Base-by-base conservation (phyloP, 352 stramenopile genomes). In the Globisporangium abappressorium region DNA sequence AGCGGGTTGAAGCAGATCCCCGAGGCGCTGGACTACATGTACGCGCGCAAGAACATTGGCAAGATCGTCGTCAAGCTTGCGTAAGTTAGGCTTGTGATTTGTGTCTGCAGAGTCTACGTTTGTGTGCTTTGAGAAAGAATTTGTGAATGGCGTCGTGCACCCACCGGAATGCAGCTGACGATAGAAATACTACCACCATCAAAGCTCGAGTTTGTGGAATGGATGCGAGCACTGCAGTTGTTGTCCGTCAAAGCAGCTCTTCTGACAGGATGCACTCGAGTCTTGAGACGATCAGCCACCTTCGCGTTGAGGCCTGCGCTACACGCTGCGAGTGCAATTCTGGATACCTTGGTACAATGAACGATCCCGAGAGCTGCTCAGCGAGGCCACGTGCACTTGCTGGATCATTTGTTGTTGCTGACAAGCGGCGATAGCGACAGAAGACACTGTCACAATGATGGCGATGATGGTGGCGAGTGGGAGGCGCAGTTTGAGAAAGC, bases 31-130 rank as follows among this genome's bases (percentile, higher is more conserved):
- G 71, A 77, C 57, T 62, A 84, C 68, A 69, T 85, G 43, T 79
- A 80, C 58, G 68, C 62, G 46, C 69, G 74, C 64, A 75, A 77
- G 46, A 81, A 79, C 15, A 82, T 78, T 51, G 77, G 77, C 57
- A 84, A 86, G 71, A 76, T 85, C 38, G 75, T 84, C 4, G 72
- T 85, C 49, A 75, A 79, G 30, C 68, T 83, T 34, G 76, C 58
- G 22, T 65, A 72, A 43, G 15, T 43, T 43, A 15, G 14, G 11
- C 14, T 43, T 43, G 36, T 43, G 36, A 43, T 12, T 43, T 43
- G 36, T 43, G 36, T 43, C 3, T 43, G 36, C 36, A 43, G 11
- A 4, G 36, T 43, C 36, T 11, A 43, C 36, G 12, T 43, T 43
- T 15, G 36, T 15, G 36, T 43, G 36, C 12, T 43, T 43, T 33